Evolutionary conservation across 208 protist genomes (phyloP).

Genomic region (Acanthamoeba quina): DNA sequence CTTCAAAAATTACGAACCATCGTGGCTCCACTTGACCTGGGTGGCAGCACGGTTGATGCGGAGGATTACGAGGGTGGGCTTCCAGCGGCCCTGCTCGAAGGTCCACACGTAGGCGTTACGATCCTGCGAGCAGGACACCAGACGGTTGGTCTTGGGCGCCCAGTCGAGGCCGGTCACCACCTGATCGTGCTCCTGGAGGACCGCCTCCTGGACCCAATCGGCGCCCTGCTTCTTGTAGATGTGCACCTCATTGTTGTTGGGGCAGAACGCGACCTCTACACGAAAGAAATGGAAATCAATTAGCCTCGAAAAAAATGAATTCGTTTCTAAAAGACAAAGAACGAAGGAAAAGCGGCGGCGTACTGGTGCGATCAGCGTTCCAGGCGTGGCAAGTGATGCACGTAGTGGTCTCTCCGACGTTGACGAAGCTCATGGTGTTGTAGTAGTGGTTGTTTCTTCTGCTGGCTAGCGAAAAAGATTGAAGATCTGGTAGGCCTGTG

Average conservation of each 20-base stretch:
- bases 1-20: conserved; percentile 60
- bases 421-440: conserved; percentile 72
- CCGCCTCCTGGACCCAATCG: conserved; percentile 65
- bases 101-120: conserved; percentile 97
- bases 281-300: background rate
- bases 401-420: conserved; percentile 14
- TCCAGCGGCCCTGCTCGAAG: conserved; percentile 87
- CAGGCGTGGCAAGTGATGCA: conserved; percentile 91
- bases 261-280: conserved; percentile 90
- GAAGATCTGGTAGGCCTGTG: background rate
- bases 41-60: conserved; percentile 91
- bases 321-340: background rate
- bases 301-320: background rate
- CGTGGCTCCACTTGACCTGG: conserved; percentile 89
- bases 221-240: conserved; percentile 89
- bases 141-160: conserved; percentile 91
- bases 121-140: conserved; percentile 95
- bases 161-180: conserved; percentile 94
- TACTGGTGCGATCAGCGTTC: conserved; percentile 90
- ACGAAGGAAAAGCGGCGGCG: background rate
- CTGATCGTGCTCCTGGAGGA: conserved; percentile 90
- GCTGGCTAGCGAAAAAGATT: background rate
- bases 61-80: conserved; percentile 94
- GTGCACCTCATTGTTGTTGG: conserved; percentile 91
- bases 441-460: too few species aligned